phyloP scores from a whole-genome alignment of 352 stramenopile species.

The Plasmopara halstedii region DNA sequence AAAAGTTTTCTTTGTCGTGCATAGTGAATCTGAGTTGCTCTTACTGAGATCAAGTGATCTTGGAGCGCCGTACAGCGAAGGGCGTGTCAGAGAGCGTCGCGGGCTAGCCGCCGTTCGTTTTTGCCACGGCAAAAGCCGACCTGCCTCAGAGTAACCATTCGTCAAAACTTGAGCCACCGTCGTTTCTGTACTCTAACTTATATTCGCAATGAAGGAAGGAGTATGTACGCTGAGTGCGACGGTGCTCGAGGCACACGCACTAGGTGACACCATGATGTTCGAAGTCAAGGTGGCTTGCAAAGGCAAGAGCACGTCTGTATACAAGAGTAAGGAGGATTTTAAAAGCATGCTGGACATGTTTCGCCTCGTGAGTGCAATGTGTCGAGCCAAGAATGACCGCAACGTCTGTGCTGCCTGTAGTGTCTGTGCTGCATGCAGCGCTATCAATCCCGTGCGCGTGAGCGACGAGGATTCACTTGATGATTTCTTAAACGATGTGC shows the following conservation, averaged over 20 bases:
- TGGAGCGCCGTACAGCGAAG: conserved; percentile 1
- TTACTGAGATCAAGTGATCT: conserved; percentile 17
- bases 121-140: not conserved
- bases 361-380: conserved; percentile 67
- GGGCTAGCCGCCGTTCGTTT: conserved; percentile 24
- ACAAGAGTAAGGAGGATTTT: conserved; percentile 83
- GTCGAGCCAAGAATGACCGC: conserved; percentile 34
- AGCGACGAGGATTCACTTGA: conserved; percentile 55
- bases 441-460: conserved; percentile 26
- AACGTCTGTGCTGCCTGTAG: conserved; percentile 52
- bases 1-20: conserved; percentile 1
- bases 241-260: conserved; percentile 54
- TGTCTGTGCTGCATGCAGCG: conserved; percentile 45
- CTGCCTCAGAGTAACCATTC: conserved; percentile 8
- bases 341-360: conserved; percentile 79
- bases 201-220: conserved; percentile 37
- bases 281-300: conserved; percentile 73
- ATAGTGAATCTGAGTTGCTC: conserved; percentile 13
- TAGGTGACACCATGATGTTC: conserved; percentile 75
- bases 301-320: conserved; percentile 64
- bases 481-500: conserved; percentile 40
- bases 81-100: conserved; percentile 8
- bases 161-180: conserved; percentile 8
- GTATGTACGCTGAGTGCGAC: conserved; percentile 34
- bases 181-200: not conserved